Conservation (phyloP, 495 filamentous ascomycete species). For the Xylaria cubensis region DNA sequence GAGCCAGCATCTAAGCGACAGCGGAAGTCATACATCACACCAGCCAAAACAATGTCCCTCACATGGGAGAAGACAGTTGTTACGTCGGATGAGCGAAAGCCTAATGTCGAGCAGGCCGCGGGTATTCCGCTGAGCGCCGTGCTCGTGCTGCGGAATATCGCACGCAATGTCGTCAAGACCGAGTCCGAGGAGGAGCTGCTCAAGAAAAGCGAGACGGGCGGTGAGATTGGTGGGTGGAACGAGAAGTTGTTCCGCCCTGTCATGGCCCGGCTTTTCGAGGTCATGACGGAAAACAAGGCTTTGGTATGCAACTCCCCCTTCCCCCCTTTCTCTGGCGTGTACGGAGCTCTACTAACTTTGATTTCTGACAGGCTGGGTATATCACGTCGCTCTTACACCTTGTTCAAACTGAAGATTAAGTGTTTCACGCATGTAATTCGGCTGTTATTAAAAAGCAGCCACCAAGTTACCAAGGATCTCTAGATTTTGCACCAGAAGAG, state of each 20-base stretch:
- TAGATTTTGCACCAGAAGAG: background rate
- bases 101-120: conserved; percentile 66
- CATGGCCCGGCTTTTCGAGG: conserved; percentile 55
- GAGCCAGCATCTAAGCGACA: conserved; percentile 45
- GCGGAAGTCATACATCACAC: conserved; percentile 59
- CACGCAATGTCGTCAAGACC: conserved; percentile 71
- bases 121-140: conserved; percentile 86
- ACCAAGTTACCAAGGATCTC: background rate
- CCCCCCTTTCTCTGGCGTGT: background rate
- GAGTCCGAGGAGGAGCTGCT: conserved; percentile 60
- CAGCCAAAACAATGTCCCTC: conserved; percentile 59
- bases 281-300: conserved; percentile 60
- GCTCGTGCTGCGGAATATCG: conserved; percentile 88
- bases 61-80: conserved; percentile 67
- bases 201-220: conserved; percentile 50
- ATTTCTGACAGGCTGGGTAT: conserved; percentile 33
- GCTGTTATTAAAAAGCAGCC: background rate
- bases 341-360: conserved; percentile 25
- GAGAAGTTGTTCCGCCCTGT: conserved; percentile 60
- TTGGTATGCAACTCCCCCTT: conserved; percentile 46
- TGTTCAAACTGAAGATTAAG: conserved; percentile 40
- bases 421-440: background rate
- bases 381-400: conserved; percentile 40
- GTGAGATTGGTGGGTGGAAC: conserved; percentile 50
- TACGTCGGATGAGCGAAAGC: conserved; percentile 73